Percentiles rank a stretch among this genome's conserved stretches.
Evolutionary conservation across 352 stramenopile genomes (phyloP).

Genomic region (Pythium biforme): DNA sequence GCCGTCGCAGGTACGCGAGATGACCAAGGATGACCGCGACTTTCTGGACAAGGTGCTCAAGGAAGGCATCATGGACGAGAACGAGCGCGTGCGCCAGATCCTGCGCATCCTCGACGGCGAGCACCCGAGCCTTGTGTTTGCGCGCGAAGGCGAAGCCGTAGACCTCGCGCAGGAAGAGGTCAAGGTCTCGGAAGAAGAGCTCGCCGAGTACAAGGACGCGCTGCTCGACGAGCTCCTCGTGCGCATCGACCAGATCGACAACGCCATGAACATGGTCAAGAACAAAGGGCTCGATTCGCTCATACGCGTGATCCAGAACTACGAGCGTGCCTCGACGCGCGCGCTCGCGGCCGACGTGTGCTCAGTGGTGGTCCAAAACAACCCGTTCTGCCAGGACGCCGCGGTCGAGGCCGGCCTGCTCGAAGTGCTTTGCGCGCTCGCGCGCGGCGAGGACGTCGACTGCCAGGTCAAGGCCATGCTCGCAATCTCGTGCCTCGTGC

Average conservation of each 20-base stretch:
- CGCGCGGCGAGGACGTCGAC: slow-evolving; percentile 49
- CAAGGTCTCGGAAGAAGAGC: slow-evolving; percentile 54
- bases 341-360: slow-evolving; percentile 74
- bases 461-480: slow-evolving; percentile 80
- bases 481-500: slow-evolving; percentile 82
- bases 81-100: slow-evolving; percentile 81
- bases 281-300: slow-evolving; percentile 68
- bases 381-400: slow-evolving; percentile 77
- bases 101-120: slow-evolving; percentile 80
- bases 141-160: slow-evolving; percentile 37
- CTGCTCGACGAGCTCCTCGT: slow-evolving; percentile 84
- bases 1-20: slow-evolving; percentile 57
- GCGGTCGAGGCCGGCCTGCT: slow-evolving; percentile 60
- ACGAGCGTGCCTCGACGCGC: slow-evolving; percentile 47
- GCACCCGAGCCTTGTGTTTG: slow-evolving; percentile 69
- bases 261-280: slow-evolving; percentile 87
- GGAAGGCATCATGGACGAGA: slow-evolving; percentile 84
- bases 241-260: slow-evolving; percentile 87
- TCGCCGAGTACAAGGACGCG: slow-evolving; percentile 76
- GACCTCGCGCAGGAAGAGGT: slow-evolving; percentile 26
- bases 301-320: slow-evolving; percentile 56
- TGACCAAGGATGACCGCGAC: slow-evolving; percentile 71
- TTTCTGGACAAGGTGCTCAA: slow-evolving; percentile 86
- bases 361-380: slow-evolving; percentile 86
- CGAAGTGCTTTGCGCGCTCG: slow-evolving; percentile 64